Evolutionary conservation across 1,139 yeast species (phyloP), one percentile per base, ranked within the genome.

Genomic region (Meyerozyma elateridarum): DNA sequence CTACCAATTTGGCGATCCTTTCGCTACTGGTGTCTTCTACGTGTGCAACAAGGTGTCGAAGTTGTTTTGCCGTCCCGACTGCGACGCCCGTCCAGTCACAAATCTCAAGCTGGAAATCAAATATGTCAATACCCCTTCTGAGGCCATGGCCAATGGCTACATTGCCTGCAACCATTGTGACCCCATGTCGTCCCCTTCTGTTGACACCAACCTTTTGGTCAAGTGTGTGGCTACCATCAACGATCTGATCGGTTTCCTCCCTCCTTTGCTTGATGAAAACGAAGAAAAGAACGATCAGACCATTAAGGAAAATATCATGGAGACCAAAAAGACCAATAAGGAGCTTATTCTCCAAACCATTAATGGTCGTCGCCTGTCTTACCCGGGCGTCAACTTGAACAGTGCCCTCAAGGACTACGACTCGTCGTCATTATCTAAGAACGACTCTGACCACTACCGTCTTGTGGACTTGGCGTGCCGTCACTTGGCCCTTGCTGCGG

Each of bases 401-500:
- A 54, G 55, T 12, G 51, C 46, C 33, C 32, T 54, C n/a, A 57
- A 56, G 37, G 57, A 56, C 37, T 44, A 45, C 25, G 58, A 49
- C 24, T 40, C 49, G 28, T 44, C 54, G 3, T 44, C 61, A 4
- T 52, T 67, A 15, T 64, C 78, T 16, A 76, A 75, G 47, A 76
- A 75, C 49, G 83, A 78, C 51, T 61, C 73, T 30, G 88, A 82
- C 47, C 91, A 83, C 49, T 69, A 78, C 44, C 68, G 82, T 36
- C 64, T 84, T 22, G 87, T 83, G 16, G 85, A 80, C 49, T 73
- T 82, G 46, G 93, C 94, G 1, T 84, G 94, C 52, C 76, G 91
- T 41, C 91, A 83, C 53, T 79, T 84, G 51, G 91, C 93, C 0
- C 65, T 79, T 29, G 93, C 93, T 16, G 94, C 93, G 3, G 84